These are phyloP conservation scores for Prunus mongolica DNA, from an alignment of 306 rosid genomes.

Conservation along the genomic window DNA sequence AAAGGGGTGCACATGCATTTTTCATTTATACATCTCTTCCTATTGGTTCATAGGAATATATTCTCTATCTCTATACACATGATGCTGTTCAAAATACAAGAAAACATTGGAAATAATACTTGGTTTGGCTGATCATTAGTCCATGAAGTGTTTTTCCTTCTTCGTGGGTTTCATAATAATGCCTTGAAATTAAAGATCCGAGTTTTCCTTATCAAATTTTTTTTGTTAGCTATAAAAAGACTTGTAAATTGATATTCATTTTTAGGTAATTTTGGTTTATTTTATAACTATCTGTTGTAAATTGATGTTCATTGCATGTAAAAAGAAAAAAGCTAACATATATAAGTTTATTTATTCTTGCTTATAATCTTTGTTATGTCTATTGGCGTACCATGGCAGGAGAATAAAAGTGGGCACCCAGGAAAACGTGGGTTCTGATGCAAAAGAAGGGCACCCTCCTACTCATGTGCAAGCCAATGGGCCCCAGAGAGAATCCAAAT, in stretches of 20 bases:
- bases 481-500: conserved; percentile 73
- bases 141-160: not conserved
- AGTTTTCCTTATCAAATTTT: not conserved
- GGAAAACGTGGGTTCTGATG: conserved; percentile 38
- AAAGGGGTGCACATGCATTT: not conserved
- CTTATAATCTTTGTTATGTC: not conserved
- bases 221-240: not conserved
- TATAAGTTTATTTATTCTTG: not conserved
- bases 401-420: conserved; percentile 51
- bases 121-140: not conserved
- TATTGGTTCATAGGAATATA: not conserved
- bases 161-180: not conserved
- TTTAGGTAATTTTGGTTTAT: not conserved
- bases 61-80: not conserved
- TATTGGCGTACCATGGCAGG: conserved; percentile 38
- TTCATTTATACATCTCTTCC: not conserved
- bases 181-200: not conserved
- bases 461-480: conserved; percentile 50
- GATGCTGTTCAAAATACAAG: not conserved
- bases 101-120: not conserved
- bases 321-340: not conserved
- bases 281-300: not conserved
- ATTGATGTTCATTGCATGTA: not conserved
- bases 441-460: conserved; percentile 40
- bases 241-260: not conserved